Evolutionary conservation across 805 yeast species (phyloP).

Genomic region (Nadsonia fulvescens): DNA sequence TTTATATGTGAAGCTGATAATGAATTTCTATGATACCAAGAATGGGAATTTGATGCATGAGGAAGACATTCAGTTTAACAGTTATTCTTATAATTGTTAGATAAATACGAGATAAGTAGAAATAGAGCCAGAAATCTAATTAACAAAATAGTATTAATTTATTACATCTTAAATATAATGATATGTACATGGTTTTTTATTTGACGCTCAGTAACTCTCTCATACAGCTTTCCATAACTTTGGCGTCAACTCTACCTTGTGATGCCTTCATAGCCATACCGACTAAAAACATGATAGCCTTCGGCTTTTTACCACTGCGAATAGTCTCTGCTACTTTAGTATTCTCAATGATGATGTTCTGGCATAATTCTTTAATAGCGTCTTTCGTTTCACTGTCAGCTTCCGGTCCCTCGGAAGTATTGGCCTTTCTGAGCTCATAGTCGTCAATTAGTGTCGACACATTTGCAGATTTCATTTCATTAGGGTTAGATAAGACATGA

Average conservation of each 20-base stretch:
- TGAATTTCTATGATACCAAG: too few relatives aligned
- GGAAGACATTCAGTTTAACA: too few relatives aligned
- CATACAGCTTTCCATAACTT: slow-evolving; percentile 6
- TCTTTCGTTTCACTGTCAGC: slow-evolving; percentile 16
- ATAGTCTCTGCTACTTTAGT: slow-evolving; percentile 40
- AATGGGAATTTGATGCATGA: too few relatives aligned
- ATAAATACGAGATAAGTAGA: too few relatives aligned
- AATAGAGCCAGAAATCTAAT: too few relatives aligned
- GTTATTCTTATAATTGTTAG: too few relatives aligned
- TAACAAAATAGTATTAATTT: too few relatives aligned
- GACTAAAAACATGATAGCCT: slow-evolving; percentile 56
- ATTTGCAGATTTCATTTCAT: slow-evolving; percentile 16
- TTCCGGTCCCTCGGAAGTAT: slow-evolving; percentile 17
- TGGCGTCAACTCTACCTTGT: slow-evolving; percentile 38
- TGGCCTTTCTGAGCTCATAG: slow-evolving; percentile 22
- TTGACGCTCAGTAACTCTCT: not conserved
- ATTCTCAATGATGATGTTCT: slow-evolving; percentile 26
- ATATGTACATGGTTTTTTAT: not conserved
- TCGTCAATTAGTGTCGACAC: slow-evolving; percentile 33
- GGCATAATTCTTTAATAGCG: slow-evolving; percentile 28
- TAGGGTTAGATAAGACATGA: slow-evolving; percentile 37
- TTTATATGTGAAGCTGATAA: too few relatives aligned
- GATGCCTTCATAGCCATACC: slow-evolving; percentile 74
- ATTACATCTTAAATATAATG: too few relatives aligned
- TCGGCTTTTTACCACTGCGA: slow-evolving; percentile 35